Percentiles rank a stretch among this genome's conserved stretches.
phyloP scores from a whole-genome alignment of 148 eudicot species.

The Pharnaceum exiguum region DNA sequence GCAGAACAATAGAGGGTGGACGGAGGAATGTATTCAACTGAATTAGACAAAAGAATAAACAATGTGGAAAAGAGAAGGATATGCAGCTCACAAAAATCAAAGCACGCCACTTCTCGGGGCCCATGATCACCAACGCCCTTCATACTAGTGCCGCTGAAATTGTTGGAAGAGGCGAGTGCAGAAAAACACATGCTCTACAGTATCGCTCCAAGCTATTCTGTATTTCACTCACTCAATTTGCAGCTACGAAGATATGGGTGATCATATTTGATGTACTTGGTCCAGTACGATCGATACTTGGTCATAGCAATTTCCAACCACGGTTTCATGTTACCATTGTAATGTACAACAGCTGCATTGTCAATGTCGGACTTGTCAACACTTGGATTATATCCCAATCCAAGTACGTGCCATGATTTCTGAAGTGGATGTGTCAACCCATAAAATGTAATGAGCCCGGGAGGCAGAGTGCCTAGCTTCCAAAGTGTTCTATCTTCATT shows the following conservation, averaged over 20 bases:
- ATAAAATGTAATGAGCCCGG: slow-evolving; percentile 85
- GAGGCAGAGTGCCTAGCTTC: slow-evolving; percentile 91
- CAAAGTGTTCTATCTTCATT: slow-evolving; percentile 78
- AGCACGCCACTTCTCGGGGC: slow-evolving; percentile 16
- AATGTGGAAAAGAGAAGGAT: slow-evolving; percentile 20
- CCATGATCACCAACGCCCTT: slow-evolving; percentile 5
- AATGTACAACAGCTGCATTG: slow-evolving; percentile 83
- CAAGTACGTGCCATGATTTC: slow-evolving; percentile 89
- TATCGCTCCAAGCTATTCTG: background rate
- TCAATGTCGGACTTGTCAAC: slow-evolving; percentile 58
- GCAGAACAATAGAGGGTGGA: background rate
- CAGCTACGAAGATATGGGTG: slow-evolving; percentile 72
- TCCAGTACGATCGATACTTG: slow-evolving; percentile 73
- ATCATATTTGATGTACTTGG: slow-evolving; percentile 68
- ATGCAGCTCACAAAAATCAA: slow-evolving; percentile 24
- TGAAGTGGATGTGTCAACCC: slow-evolving; percentile 69
- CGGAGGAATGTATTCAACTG: slow-evolving; percentile 14
- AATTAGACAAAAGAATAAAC: slow-evolving; percentile 45
- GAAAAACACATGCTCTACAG: background rate
- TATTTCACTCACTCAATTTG: slow-evolving; percentile 49
- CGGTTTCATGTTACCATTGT: slow-evolving; percentile 93
- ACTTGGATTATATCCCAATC: slow-evolving; percentile 82
- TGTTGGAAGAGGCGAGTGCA: background rate
- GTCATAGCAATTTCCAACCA: slow-evolving; percentile 91
- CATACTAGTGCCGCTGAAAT: background rate